phyloP scores from a whole-genome alignment of 805 yeast species.

The Candida alai region DNA sequence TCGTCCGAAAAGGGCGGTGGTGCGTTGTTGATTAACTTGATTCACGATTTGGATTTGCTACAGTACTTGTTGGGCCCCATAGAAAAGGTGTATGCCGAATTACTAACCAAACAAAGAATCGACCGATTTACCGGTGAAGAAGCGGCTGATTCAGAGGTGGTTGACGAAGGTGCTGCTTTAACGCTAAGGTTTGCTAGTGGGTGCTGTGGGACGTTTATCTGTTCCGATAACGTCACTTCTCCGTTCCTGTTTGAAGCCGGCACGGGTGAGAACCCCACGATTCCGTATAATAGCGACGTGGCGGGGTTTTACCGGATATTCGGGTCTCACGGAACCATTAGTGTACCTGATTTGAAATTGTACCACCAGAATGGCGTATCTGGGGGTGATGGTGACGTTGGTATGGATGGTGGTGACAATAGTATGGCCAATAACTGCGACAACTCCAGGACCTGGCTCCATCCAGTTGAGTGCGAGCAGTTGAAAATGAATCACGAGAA shows the following conservation, averaged over 20 bases:
- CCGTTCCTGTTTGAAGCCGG: conserved; percentile 41
- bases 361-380: conserved; percentile 26
- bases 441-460: conserved; percentile 23
- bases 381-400: conserved; percentile 11
- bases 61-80: conserved; percentile 40
- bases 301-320: conserved; percentile 37
- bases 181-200: conserved; percentile 36
- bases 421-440: conserved; percentile 4
- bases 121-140: conserved; percentile 12
- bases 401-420: conserved; percentile 3
- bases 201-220: conserved; percentile 37
- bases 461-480: conserved; percentile 21
- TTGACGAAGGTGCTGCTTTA: conserved; percentile 41
- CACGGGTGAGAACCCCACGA: conserved; percentile 42
- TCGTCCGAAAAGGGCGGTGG: conserved; percentile 36
- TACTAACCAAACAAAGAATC: conserved; percentile 28
- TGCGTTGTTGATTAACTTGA: conserved; percentile 35
- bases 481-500: conserved; percentile 15
- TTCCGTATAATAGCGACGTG: conserved; percentile 27
- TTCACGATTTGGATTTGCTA: conserved; percentile 40
- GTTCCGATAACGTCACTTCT: conserved; percentile 38
- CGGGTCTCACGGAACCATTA: conserved; percentile 36
- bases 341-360: conserved; percentile 38
- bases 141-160: conserved; percentile 14
- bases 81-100: conserved; percentile 36